phyloP scores from a whole-genome alignment of 176 grass and related monocot species.

The Eragrostis nindensis region DNA sequence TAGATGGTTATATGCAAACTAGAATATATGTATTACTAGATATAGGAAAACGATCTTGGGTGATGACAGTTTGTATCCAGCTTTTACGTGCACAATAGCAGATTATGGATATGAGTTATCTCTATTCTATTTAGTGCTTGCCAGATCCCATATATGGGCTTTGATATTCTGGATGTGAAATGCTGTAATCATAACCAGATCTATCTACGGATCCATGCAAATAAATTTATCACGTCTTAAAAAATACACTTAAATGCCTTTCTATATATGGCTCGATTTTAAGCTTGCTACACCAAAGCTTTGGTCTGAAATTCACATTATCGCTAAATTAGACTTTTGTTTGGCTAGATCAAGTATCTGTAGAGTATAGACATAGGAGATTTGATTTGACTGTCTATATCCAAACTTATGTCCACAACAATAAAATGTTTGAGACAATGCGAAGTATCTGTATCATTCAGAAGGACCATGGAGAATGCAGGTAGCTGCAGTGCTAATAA shows the following conservation, averaged over 20 bases:
- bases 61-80: not conserved
- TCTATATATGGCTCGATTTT: not conserved
- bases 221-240: not conserved
- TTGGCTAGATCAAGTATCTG: not conserved
- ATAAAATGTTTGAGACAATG: not conserved
- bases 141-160: not conserved
- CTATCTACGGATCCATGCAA: not conserved
- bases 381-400: not conserved
- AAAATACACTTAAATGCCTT: not conserved
- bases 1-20: not conserved
- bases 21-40: slow-evolving; percentile 24
- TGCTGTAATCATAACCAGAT: not conserved
- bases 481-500: not conserved
- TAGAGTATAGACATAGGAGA: slow-evolving; percentile 4
- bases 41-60: not conserved
- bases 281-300: not conserved
- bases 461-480: slow-evolving; percentile 13
- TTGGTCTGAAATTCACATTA: not conserved
- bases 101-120: slow-evolving; percentile 4
- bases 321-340: not conserved
- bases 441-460: slow-evolving; percentile 5
- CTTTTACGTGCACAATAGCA: slow-evolving; percentile 16
- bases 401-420: not conserved
- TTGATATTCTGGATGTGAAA: slow-evolving; percentile 8
- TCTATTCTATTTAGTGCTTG: not conserved